Base-by-base conservation (phyloP, 2,329 filamentous ascomycete genomes). In the Macrophomina pseudophaseolina region DNA sequence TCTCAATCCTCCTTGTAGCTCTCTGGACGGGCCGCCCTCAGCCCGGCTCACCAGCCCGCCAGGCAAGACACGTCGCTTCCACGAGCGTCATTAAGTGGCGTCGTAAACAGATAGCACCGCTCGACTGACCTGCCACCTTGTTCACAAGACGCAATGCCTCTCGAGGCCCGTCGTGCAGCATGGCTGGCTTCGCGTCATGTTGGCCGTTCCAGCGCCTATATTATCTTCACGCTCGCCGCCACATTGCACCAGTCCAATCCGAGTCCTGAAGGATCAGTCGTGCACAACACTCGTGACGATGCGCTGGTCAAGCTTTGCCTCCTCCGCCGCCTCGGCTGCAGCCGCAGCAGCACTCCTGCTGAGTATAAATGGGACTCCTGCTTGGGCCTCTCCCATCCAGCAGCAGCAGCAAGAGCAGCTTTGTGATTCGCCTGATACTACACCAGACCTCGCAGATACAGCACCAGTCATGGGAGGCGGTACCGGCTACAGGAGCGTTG, bases 401-500 rank as follows among this genome's bases (percentile, higher is more conserved):
- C 49, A 30, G 5, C 52, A 58, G 2, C 49, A 58, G 2, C 49
- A 46, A 6, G 30, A 48, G 3, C 52, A 49, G 7, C 28, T 49
- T 23, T 54, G 18, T 4, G 12, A 35, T 12, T 60, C 30, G 4
- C 11, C n/a, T 11, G 23, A 23, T 42, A n/a, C 35, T 46, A 28
- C 42, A 16, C 9, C 59, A 23, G 11, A 38, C 33, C 44, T 11
- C 38, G 14, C 38, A 40, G 38, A 40, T 9, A 8, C 38, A 8
- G 8, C 46, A 58, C n/a, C 35, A 28, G 71, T 12, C 56, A 72
- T 73, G 70, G 70, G 70, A 18, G 64, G 49, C 42, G 70, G 71
- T 28, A 59, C 68, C 18, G 86, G 85, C 69, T 91, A 87, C 79
- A 86, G 88, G 69, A 83, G 88, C 1, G 89, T 93, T 23, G 89